These are phyloP conservation scores for Cymodocea nodosa DNA, from an alignment of 116 monocot species.

Conservation along the genomic window DNA sequence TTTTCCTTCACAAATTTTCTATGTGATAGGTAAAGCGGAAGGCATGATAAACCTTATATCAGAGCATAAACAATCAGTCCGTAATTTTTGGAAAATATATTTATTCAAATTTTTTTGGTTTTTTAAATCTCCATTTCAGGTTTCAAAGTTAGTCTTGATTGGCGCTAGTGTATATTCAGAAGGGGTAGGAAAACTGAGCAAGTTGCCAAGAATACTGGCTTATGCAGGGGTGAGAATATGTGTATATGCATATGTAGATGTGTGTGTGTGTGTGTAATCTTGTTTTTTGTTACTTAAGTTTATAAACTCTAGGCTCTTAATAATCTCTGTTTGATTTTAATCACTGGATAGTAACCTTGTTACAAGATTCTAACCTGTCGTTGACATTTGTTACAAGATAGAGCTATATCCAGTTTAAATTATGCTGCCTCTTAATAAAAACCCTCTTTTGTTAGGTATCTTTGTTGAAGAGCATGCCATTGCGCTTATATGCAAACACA, in stretches of 20 bases:
- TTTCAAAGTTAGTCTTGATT: slow-evolving; percentile 62
- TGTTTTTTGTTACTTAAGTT: too few relatives aligned
- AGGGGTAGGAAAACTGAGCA: slow-evolving; percentile 55
- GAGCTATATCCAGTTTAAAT: background rate
- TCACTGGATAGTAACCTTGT: too few relatives aligned
- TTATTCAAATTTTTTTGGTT: background rate
- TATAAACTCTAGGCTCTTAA: too few relatives aligned
- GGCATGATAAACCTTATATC: too few relatives aligned
- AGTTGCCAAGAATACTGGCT: slow-evolving; percentile 51
- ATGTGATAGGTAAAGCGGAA: background rate
- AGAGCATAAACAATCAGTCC: too few relatives aligned
- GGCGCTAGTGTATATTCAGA: slow-evolving; percentile 70
- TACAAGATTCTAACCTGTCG: too few relatives aligned
- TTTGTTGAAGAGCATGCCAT: slow-evolving; percentile 62
- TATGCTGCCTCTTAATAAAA: background rate
- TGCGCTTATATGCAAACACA: slow-evolving; percentile 52
- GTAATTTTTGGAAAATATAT: background rate
- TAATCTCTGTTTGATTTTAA: too few relatives aligned
- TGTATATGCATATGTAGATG: background rate
- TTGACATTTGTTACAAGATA: too few relatives aligned
- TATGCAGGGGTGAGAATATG: slow-evolving; percentile 79
- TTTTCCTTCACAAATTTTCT: background rate
- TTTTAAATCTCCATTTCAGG: slow-evolving; percentile 17
- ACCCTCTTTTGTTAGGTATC: slow-evolving; percentile 29
- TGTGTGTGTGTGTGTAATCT: too few relatives aligned